These are phyloP conservation scores for Dipteronia dyeriana DNA, from an alignment of 345 rosid genomes.

Conservation along the genomic window DNA sequence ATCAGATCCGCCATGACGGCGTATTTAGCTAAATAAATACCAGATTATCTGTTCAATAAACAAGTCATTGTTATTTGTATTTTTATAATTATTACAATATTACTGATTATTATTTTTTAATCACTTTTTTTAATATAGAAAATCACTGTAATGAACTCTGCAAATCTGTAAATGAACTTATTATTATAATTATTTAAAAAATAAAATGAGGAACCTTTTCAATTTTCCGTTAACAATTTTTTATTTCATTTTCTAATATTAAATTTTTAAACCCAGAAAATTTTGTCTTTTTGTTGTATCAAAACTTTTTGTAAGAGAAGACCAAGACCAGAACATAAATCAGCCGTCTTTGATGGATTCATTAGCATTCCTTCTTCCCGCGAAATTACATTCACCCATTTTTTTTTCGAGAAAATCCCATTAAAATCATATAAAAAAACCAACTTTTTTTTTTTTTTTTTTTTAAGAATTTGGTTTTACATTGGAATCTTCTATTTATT, in stretches of 20 bases:
- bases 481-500: background rate
- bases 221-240: background rate
- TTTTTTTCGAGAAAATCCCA: background rate
- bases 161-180: too few species aligned
- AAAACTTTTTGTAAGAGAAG: background rate
- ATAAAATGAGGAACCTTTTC: background rate
- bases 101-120: too few species aligned
- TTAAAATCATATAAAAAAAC: background rate
- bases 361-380: background rate
- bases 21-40: background rate
- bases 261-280: background rate
- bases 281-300: background rate
- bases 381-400: background rate
- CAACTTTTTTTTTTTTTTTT: background rate
- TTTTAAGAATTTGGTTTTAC: background rate
- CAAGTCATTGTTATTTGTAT: too few species aligned
- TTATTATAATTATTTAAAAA: too few species aligned
- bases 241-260: background rate
- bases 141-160: background rate
- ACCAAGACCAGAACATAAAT: background rate
- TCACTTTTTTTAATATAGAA: background rate
- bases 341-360: background rate
- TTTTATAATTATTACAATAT: too few species aligned
- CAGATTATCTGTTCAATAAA: background rate
- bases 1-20: constrained; percentile 14